These are phyloP conservation scores for Phalaenopsis aphrodite DNA, from an alignment of 106 monocot species.

Conservation along the genomic window DNA sequence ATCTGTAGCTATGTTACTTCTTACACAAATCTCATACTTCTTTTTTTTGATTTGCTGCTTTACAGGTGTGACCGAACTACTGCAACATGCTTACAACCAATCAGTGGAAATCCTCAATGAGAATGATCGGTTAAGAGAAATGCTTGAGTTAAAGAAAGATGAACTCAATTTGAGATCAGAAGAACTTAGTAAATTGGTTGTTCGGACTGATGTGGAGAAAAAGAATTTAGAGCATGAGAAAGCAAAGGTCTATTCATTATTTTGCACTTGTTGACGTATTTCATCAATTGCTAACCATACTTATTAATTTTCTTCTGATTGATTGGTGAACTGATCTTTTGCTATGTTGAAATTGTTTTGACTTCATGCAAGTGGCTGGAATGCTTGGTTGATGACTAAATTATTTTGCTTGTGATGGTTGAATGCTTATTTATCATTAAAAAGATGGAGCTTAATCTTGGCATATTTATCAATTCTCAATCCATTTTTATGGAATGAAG, in stretches of 20 bases:
- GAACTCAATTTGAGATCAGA: constrained; percentile 45
- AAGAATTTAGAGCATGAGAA: constrained; percentile 53
- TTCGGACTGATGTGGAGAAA: constrained; percentile 38
- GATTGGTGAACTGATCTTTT: no score
- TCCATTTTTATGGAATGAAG: not conserved
- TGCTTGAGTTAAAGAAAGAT: constrained; percentile 49
- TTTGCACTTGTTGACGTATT: no score
- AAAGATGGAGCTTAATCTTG: not conserved
- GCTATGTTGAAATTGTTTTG: no score
- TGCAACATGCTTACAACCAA: constrained; percentile 45
- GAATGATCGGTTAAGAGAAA: constrained; percentile 53
- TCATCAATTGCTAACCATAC: not conserved
- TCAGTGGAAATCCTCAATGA: constrained; percentile 46
- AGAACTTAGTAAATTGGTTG: constrained; percentile 47
- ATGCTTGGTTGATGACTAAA: not conserved
- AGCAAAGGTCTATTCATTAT: constrained; percentile 35
- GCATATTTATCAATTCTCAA: not conserved
- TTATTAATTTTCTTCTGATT: not conserved
- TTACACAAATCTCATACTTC: no score
- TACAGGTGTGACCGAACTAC: constrained; percentile 60
- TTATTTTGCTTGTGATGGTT: not conserved
- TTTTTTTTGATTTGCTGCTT: no score
- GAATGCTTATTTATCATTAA: not conserved
- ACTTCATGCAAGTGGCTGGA: not conserved
- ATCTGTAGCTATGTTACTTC: no score